These are phyloP conservation scores for Botrytis byssoidea DNA, from an alignment of 2,329 filamentous ascomycete species.

Conservation along the genomic window DNA sequence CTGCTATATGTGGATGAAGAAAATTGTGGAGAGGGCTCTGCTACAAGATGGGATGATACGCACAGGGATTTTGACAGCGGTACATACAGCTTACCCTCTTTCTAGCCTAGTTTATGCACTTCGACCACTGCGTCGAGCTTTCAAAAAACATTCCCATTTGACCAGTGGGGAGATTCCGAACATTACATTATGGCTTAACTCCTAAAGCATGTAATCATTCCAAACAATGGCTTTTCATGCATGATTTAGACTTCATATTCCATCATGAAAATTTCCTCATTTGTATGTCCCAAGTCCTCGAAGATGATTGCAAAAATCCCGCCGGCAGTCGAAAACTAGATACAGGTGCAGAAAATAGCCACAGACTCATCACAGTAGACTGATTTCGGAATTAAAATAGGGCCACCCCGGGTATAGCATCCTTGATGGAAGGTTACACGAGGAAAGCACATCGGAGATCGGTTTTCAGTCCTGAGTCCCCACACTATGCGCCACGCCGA, in stretches of 20 bases:
- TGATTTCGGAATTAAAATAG: background rate
- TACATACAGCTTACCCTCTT: background rate
- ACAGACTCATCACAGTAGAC: background rate
- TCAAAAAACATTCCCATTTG: background rate
- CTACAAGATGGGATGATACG: background rate
- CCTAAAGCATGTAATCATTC: background rate
- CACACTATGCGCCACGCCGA: background rate
- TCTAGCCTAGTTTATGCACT: background rate
- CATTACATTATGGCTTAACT: background rate
- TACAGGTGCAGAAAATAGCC: background rate
- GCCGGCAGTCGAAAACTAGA: background rate
- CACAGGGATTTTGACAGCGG: background rate
- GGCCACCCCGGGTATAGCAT: background rate
- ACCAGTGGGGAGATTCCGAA: background rate
- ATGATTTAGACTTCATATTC: background rate
- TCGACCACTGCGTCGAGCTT: background rate
- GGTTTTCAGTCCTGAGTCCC: background rate
- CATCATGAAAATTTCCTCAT: background rate
- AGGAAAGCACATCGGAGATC: background rate
- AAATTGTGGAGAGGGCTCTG: background rate
- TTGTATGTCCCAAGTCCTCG: too few species aligned
- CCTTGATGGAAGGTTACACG: background rate
- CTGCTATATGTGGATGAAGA: background rate
- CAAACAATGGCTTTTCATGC: background rate
- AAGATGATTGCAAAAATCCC: too few species aligned